phyloP scores from a whole-genome alignment of 2,329 filamentous ascomycete genomes.

The Lachnellula occidentalis region DNA sequence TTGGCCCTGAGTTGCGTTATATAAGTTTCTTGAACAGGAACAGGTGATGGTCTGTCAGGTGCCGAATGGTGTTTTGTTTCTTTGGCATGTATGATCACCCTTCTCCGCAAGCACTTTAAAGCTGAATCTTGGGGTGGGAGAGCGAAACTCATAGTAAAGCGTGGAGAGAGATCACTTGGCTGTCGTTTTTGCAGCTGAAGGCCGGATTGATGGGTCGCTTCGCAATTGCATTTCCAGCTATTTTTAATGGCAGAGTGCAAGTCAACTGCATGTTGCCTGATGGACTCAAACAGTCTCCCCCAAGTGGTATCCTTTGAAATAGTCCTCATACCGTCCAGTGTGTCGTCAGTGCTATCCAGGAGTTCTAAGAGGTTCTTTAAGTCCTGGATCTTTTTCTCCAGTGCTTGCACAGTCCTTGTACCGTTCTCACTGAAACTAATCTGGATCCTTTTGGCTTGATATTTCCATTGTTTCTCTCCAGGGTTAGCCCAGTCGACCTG shows the following conservation, averaged over 20 bases:
- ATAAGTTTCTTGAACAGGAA: not conserved
- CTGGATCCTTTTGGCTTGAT: constrained; percentile 22
- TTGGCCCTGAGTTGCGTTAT: constrained; percentile 9
- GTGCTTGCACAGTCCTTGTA: constrained; percentile 6
- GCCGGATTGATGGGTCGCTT: constrained; percentile 10
- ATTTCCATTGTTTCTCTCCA: constrained; percentile 20
- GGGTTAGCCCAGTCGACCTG: constrained; percentile 23
- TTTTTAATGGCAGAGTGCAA: constrained; percentile 20
- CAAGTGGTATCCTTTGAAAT: constrained; percentile 18
- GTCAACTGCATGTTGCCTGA: constrained; percentile 19
- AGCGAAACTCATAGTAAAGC: constrained; percentile 15
- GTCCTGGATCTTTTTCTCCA: constrained; percentile 19
- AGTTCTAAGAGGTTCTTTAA: constrained; percentile 18
- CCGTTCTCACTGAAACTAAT: constrained; percentile 23
- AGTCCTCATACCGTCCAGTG: constrained; percentile 12
- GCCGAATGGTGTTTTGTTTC: not conserved
- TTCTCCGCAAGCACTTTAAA: not conserved
- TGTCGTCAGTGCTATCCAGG: constrained; percentile 6
- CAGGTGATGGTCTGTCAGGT: not conserved
- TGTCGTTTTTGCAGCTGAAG: constrained; percentile 19
- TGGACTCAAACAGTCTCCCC: constrained; percentile 20
- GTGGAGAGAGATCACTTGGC: constrained; percentile 12
- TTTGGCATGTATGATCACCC: not conserved
- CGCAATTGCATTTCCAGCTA: constrained; percentile 23
- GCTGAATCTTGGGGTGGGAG: not conserved